phyloP scores from a whole-genome alignment of 2,329 filamentous ascomycete species.

The Chaetomium sp. region DNA sequence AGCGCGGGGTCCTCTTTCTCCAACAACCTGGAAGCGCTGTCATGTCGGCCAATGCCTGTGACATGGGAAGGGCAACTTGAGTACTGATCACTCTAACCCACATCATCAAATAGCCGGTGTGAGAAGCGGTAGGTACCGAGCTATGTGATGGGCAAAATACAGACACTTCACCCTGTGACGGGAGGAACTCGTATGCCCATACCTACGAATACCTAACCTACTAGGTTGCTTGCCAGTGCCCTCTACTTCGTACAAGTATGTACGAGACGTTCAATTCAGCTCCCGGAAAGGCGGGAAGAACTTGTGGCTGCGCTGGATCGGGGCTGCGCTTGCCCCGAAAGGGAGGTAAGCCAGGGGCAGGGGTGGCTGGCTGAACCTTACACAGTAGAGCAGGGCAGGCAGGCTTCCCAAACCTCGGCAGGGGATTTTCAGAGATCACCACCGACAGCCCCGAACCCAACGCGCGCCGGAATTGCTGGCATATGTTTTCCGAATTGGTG shows the following conservation, averaged over 20 bases:
- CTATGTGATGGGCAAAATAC: not conserved
- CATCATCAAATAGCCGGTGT: not conserved
- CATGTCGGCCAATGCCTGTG: not conserved
- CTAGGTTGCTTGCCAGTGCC: not conserved
- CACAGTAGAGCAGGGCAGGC: not conserved
- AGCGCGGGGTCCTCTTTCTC: constrained; percentile 17
- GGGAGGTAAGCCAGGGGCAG: constrained; percentile 24
- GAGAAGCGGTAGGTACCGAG: not conserved
- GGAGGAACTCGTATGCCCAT: not conserved
- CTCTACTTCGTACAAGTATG: too few species aligned
- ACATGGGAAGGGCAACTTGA: not conserved
- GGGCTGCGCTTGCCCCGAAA: constrained; percentile 27
- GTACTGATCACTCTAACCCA: not conserved
- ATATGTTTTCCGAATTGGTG: constrained; percentile 10
- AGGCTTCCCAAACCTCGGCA: not conserved
- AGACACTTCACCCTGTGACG: not conserved
- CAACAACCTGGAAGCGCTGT: constrained; percentile 13
- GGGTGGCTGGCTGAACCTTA: constrained; percentile 10
- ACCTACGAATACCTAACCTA: not conserved
- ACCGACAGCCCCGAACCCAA: not conserved
- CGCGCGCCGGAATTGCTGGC: constrained; percentile 13
- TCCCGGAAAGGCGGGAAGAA: not conserved
- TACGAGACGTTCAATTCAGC: not conserved
- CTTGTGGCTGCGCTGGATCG: not conserved
- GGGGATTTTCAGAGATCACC: not conserved